Evolutionary conservation across 2,329 filamentous ascomycete genomes (phyloP).

Genomic region (Botryotinia calthae): DNA sequence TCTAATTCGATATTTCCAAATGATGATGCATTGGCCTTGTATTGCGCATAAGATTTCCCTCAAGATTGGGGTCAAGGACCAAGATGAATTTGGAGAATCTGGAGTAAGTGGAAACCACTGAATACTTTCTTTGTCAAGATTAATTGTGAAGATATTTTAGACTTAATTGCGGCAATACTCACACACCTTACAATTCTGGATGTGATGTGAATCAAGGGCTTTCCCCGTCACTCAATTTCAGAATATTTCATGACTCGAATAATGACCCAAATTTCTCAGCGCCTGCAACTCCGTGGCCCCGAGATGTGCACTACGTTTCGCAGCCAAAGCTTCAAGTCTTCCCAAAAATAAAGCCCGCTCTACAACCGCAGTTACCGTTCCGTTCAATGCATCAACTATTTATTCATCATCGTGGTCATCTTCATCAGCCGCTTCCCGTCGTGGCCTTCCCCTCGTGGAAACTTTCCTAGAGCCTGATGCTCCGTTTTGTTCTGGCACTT

Average conservation of each 20-base stretch:
- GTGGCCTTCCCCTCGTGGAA: background rate
- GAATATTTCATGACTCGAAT: background rate
- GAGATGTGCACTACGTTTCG: conserved; percentile 1
- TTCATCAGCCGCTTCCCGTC: conserved; percentile 1
- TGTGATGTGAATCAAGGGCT: background rate
- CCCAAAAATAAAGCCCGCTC: background rate
- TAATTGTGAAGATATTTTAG: background rate
- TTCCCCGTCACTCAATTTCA: background rate
- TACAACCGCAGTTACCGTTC: background rate
- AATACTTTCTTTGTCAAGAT: background rate
- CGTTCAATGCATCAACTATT: background rate
- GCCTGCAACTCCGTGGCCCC: background rate
- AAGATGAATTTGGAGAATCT: background rate
- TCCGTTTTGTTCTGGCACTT: conserved; percentile 25
- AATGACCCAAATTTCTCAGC: background rate
- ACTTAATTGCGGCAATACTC: background rate
- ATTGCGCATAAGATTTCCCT: too few species aligned
- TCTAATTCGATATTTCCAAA: too few species aligned
- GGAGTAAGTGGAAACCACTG: background rate
- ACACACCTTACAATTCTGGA: background rate
- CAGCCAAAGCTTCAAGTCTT: background rate
- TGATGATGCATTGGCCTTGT: background rate
- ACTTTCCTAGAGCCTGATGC: conserved; percentile 17
- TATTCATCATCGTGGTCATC: conserved; percentile 13
- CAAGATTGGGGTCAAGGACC: background rate